Conservation (phyloP, 2,329 filamentous ascomycete genomes). For the Colletotrichum noveboracense region DNA sequence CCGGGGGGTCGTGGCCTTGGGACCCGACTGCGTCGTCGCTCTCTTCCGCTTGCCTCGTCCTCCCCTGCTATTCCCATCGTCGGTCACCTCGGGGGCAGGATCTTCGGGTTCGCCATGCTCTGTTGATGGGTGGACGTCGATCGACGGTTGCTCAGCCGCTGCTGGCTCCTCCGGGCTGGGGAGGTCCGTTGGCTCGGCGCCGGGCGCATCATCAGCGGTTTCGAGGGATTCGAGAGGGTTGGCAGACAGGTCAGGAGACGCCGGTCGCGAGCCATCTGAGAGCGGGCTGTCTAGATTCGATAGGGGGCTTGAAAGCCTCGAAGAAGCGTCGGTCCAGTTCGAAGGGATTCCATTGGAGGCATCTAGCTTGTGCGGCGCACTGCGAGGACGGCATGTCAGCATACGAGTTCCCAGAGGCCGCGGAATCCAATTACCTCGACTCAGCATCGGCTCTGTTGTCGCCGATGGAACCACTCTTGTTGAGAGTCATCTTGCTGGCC, state of each 20-base stretch:
- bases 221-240: not conserved
- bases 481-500: not conserved
- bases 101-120: not conserved
- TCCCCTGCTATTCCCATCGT: not conserved
- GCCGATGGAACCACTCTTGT: not conserved
- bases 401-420: not conserved
- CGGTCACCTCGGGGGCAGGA: not conserved
- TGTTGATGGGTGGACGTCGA: not conserved
- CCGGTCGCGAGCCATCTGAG: not conserved
- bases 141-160: not conserved
- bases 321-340: not conserved
- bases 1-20: not conserved
- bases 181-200: not conserved
- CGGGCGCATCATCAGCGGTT: not conserved
- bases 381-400: not conserved
- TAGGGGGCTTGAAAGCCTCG: not conserved
- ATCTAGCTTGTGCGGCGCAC: not conserved
- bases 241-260: not conserved
- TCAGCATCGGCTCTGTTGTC: not conserved
- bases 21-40: not conserved
- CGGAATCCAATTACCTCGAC: not conserved
- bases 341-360: not conserved
- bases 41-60: not conserved
- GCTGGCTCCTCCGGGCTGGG: not conserved
- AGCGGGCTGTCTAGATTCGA: not conserved